Conservation (phyloP, 2,329 filamentous ascomycete species). For the Trematosphaeria pertusa region DNA sequence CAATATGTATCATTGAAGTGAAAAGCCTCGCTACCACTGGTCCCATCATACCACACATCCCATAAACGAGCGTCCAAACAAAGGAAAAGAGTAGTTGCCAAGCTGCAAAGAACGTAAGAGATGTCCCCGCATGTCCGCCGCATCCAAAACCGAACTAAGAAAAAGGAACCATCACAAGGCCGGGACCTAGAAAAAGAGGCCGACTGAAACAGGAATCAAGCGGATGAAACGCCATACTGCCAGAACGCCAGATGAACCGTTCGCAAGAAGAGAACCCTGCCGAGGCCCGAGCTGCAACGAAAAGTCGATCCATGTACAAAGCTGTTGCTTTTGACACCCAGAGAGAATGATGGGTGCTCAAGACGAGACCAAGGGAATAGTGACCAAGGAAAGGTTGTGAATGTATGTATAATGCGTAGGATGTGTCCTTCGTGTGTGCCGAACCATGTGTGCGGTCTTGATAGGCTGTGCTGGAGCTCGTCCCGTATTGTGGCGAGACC, state of each 20-base stretch:
- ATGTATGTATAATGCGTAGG: slow-evolving; percentile 9
- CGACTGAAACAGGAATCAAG: slow-evolving; percentile 1
- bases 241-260: slow-evolving; percentile 1
- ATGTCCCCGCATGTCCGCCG: background rate
- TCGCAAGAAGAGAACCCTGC: background rate
- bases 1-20: slow-evolving; percentile 46
- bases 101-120: background rate
- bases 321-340: slow-evolving; percentile 19
- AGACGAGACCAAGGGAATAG: slow-evolving; percentile 9
- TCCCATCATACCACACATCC: slow-evolving; percentile 8
- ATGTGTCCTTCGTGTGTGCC: slow-evolving; percentile 1
- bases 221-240: slow-evolving; percentile 1
- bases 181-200: no score
- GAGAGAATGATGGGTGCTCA: slow-evolving; percentile 18
- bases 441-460: slow-evolving; percentile 16
- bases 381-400: no score
- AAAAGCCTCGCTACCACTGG: slow-evolving; percentile 7
- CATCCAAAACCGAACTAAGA: background rate
- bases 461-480: slow-evolving; percentile 9
- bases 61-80: slow-evolving; percentile 8
- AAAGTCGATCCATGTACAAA: slow-evolving; percentile 6
- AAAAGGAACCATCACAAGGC: no score
- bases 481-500: slow-evolving; percentile 6
- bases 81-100: background rate
- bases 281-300: slow-evolving; percentile 3